Percentiles rank a stretch among this genome's conserved stretches.
phyloP scores from a whole-genome alignment of 805 yeast species.

The Lipomyces mesembrius region DNA sequence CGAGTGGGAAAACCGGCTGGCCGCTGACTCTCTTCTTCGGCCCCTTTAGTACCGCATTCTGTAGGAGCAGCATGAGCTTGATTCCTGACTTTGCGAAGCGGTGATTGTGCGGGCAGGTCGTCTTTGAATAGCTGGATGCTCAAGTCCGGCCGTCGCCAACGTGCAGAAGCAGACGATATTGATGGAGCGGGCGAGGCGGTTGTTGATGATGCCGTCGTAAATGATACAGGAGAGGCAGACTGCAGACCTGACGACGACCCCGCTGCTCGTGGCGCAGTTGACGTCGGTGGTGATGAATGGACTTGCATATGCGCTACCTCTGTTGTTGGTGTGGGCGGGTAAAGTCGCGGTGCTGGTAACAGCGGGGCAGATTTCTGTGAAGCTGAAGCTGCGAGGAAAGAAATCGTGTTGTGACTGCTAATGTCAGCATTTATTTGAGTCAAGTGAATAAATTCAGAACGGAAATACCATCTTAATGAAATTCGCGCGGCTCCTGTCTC shows the following conservation, averaged over 20 bases:
- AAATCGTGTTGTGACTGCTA: slow-evolving; percentile 22
- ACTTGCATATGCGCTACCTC: neutral
- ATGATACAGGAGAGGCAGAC: slow-evolving; percentile 7
- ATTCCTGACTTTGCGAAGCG: neutral
- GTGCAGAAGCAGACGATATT: slow-evolving; percentile 12
- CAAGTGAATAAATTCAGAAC: neutral
- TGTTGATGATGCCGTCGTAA: slow-evolving; percentile 1
- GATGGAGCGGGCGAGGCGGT: slow-evolving; percentile 8
- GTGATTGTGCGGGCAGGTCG: slow-evolving; percentile 2
- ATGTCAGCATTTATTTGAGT: neutral
- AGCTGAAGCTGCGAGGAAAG: slow-evolving; percentile 5
- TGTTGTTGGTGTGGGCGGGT: slow-evolving; percentile 3
- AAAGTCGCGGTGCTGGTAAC: neutral
- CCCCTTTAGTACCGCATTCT: neutral
- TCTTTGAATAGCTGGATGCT: slow-evolving; percentile 29
- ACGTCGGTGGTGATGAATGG: neutral
- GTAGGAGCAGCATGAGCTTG: slow-evolving; percentile 6
- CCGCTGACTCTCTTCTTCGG: neutral
- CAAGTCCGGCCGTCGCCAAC: slow-evolving; percentile 33
- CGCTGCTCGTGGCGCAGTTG: neutral
- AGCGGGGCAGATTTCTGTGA: slow-evolving; percentile 1
- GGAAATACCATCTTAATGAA: slow-evolving; percentile 22
- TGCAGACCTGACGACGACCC: slow-evolving; percentile 3
- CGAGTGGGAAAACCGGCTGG: slow-evolving; percentile 23
- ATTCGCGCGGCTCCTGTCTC: slow-evolving; percentile 18